phyloP scores from a whole-genome alignment of 352 stramenopile genomes.

The Phytophthora idaei region DNA sequence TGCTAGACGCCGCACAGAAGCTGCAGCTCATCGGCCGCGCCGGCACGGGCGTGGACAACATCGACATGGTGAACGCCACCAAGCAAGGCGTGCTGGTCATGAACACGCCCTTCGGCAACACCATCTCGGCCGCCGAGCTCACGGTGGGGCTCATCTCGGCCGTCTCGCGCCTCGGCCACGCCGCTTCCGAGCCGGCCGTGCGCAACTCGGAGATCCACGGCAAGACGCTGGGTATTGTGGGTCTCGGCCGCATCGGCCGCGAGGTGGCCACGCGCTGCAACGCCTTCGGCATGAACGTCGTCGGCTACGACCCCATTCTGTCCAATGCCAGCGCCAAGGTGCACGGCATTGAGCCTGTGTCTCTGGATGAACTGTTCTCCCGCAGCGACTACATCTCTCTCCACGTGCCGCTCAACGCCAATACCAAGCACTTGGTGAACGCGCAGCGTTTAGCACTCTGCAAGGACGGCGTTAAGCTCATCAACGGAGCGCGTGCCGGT shows the following conservation, averaged over 20 bases:
- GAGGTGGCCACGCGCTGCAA: constrained; percentile 93
- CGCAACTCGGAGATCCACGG: constrained; percentile 69
- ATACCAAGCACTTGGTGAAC: constrained; percentile 92
- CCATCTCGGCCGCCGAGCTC: constrained; percentile 95
- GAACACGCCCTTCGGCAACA: constrained; percentile 96
- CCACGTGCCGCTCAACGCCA: constrained; percentile 96
- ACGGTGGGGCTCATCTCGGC: constrained; percentile 91
- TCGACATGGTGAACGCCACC: constrained; percentile 91
- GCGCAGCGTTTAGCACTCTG: constrained; percentile 79
- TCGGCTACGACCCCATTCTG: constrained; percentile 94
- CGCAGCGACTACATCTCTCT: constrained; percentile 96
- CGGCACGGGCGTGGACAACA: constrained; percentile 94
- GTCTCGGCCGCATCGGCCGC: constrained; percentile 93
- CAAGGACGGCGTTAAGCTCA: constrained; percentile 92
- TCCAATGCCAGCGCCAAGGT: constrained; percentile 81
- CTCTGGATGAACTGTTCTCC: constrained; percentile 86
- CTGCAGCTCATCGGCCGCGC: constrained; percentile 90
- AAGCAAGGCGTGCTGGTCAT: constrained; percentile 95
- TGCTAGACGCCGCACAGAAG: constrained; percentile 62
- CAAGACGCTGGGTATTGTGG: constrained; percentile 87
- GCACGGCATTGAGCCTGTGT: constrained; percentile 85
- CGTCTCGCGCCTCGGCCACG: constrained; percentile 48
- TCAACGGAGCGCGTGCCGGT: constrained; percentile 95
- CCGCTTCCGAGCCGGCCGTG: constrained; percentile 14
- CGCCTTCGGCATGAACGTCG: constrained; percentile 94